Percentiles rank a stretch among this genome's conserved stretches.
Conservation (phyloP, 2,329 filamentous ascomycete species). For the Paecilomyces niveus region DNA sequence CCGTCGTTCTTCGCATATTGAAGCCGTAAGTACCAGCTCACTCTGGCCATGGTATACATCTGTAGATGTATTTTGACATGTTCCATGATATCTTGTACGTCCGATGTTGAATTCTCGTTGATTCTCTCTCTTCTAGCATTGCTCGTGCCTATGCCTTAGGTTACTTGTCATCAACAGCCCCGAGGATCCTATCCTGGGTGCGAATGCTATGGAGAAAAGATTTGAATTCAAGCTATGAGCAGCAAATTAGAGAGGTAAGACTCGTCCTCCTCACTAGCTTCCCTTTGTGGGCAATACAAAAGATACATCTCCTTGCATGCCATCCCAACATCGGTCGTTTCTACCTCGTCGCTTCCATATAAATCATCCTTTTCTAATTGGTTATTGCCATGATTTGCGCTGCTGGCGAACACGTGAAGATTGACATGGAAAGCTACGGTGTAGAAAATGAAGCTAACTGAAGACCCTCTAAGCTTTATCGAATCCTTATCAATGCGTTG, state of each 20-base stretch:
- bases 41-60: background rate
- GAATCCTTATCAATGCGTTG: constrained; percentile 32
- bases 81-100: background rate
- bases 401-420: background rate
- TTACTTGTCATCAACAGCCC: constrained; percentile 41
- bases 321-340: background rate
- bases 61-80: background rate
- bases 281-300: constrained; percentile 4
- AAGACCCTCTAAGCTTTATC: constrained; percentile 25
- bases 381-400: background rate
- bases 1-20: constrained; percentile 16
- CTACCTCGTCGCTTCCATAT: too few relatives aligned
- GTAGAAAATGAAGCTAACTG: constrained; percentile 11
- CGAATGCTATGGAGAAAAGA: constrained; percentile 26
- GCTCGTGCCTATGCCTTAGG: constrained; percentile 43
- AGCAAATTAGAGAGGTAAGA: constrained; percentile 33
- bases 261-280: background rate
- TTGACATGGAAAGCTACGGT: background rate
- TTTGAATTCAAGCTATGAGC: constrained; percentile 20
- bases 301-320: background rate
- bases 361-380: too few relatives aligned
- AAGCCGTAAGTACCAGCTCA: constrained; percentile 27
- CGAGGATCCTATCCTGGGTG: constrained; percentile 36
- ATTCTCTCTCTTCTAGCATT: constrained; percentile 19
- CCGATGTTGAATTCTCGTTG: background rate